Evolutionary conservation across 2,329 filamentous ascomycete species (phyloP), one percentile per base, ranked within the genome.

Genomic region (Beauveria brongniartii): DNA sequence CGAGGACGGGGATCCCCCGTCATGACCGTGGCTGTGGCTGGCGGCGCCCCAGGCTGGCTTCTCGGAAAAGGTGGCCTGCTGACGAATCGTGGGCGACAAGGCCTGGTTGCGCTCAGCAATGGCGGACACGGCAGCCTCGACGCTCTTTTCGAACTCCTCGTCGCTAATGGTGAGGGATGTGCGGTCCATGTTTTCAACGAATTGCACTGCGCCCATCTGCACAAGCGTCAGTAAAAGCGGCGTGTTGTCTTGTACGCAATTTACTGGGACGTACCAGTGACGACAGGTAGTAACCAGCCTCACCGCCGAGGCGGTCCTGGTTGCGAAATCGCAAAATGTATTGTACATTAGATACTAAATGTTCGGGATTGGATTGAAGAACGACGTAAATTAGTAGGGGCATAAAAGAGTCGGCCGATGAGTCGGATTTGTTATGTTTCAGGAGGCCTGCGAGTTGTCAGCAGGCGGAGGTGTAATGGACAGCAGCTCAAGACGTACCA

Each of bases 321-420:
- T 97, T 97, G 56, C 94, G 86, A 77, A 99, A 99, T 51, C 95
- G 87, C 56, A 97, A 80, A 65, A 99, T 97, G 73, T 99, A 99
- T 74, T 99, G 94, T 3, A 99, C 91, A 72, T 99, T 99, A 62
- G 92, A 97, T 28, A 97, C 92, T 40, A 99, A 79, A 73, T 97
- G 91, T 63, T 97, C 92, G 0, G 94, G 94, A 67, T 96, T 97
- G 50, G 92, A 91, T 74, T 94, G 91, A 28, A 99, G 80, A 14
- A 97, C 92, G 28, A 96, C 94, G 68, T 96, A 97, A 61, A 99
- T 99, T 61, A 99, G 81, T 30, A 97, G 81, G 5, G 94, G 90
- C 77, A 97, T 91, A 68, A 99, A 99, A 0, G 93, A 92, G 75
- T 99, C 94, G 14, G 94, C 94, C 1, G 93, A 97, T 24, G 92